Evolutionary conservation across 441 rosid species (phyloP), one percentile per base, ranked within the genome.

Genomic region (Gossypium lobatum): DNA sequence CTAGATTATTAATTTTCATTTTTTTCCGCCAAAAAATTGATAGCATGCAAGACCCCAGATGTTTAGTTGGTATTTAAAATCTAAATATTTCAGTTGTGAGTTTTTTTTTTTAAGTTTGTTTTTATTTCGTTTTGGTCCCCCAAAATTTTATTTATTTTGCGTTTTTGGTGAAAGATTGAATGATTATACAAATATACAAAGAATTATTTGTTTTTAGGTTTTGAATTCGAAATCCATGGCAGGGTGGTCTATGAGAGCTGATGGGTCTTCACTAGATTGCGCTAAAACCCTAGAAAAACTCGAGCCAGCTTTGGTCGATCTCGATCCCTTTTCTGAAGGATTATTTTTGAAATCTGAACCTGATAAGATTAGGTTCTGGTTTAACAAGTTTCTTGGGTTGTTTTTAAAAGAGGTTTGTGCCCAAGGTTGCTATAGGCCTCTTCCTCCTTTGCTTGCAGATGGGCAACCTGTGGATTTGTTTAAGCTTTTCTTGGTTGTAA

Each of bases 161-260:
- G 4, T 45, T 65, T 48, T 23, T 68, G 2, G 74, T 67, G 58
- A 68, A 25, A 71, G 48, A 46, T 54, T 48, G 53, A 73, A 48
- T 60, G 81, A 62, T 68, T 75, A 68, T 53, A 39, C 72, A 45
- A 25, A 13, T 75, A 68, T 53, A 48, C 72, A 45, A 25, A 18
- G 77, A 60, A 34, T 59, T 59, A 71, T 75, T 68, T 77, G 77
- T 79, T 78, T 81, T 64, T 81, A 81, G 87, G 90, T 73, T 57
- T 85, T 85, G 82, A 75, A 78, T 70, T 79, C 79, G 73, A 79
- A 78, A 75, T 81, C 76, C 74, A 88, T 91, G 94, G 89, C 93
- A 77, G 94, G 94, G 45, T 89, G 90, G 87, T 83, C 91, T 76
- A 83, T 75, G 82, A 72, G 80, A 73, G 83, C 76, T 72, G 88